phyloP scores from a whole-genome alignment of 1,139 yeast genomes.

The Schwanniomyces etchellsii region DNA sequence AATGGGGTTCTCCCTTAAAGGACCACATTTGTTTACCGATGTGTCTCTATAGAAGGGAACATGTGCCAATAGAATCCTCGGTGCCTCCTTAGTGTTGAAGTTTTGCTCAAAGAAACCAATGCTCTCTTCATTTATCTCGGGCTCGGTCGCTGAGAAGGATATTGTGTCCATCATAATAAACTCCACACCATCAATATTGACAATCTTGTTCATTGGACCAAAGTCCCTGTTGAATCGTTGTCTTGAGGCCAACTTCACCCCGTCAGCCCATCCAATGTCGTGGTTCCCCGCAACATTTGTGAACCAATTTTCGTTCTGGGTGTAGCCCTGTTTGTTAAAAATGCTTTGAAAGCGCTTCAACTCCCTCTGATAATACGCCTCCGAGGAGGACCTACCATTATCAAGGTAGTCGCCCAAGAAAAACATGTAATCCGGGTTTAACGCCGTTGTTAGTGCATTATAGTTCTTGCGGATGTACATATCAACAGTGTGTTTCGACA shows the following conservation, averaged over 20 bases:
- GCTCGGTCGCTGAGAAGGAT: slow-evolving; percentile 32
- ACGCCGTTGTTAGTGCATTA: slow-evolving; percentile 25
- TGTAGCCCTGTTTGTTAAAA: slow-evolving; percentile 21
- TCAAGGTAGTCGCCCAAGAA: slow-evolving; percentile 53
- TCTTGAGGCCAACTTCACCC: slow-evolving; percentile 33
- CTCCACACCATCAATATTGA: slow-evolving; percentile 34
- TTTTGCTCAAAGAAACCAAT: slow-evolving; percentile 23
- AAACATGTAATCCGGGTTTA: slow-evolving; percentile 40
- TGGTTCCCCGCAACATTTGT: slow-evolving; percentile 50
- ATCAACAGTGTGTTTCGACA: slow-evolving; percentile 48
- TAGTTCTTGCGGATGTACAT: slow-evolving; percentile 44
- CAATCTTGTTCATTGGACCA: slow-evolving; percentile 33
- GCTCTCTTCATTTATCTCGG: slow-evolving; percentile 21
- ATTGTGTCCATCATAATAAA: slow-evolving; percentile 41
- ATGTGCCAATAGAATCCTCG: slow-evolving; percentile 40
- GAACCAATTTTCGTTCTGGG: slow-evolving; percentile 21
- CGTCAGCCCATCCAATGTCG: slow-evolving; percentile 51
- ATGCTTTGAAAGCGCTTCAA: slow-evolving; percentile 33
- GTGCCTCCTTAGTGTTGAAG: slow-evolving; percentile 14
- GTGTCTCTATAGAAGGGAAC: slow-evolving; percentile 45
- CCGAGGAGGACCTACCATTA: slow-evolving; percentile 42
- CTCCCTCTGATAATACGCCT: slow-evolving; percentile 34
- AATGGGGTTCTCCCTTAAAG: slow-evolving; percentile 30
- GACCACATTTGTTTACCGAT: slow-evolving; percentile 32
- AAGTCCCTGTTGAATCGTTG: slow-evolving; percentile 33